Percentiles rank a stretch among this genome's conserved stretches.
These are phyloP conservation scores for Davidsoniella eucalypti DNA, from an alignment of 2,329 filamentous ascomycete genomes.

Conservation along the genomic window DNA sequence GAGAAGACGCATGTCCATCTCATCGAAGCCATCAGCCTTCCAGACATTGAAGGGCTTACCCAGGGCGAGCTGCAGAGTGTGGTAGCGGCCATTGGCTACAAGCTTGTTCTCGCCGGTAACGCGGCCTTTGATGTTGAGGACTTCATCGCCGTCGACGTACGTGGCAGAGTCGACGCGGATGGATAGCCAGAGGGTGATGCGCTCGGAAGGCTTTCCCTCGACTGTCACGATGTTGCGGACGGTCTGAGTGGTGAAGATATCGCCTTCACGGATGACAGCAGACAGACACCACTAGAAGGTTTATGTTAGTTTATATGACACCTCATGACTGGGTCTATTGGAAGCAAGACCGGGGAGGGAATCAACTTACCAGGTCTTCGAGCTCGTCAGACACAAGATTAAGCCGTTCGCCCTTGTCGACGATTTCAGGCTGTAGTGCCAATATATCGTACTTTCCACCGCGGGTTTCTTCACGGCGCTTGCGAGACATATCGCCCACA, in stretches of 20 bases:
- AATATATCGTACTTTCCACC: neutral
- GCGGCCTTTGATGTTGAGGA: constrained; percentile 38
- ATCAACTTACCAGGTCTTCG: constrained; percentile 28
- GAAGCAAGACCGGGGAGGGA: neutral
- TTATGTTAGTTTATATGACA: too few species aligned
- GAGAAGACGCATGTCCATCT: constrained; percentile 63
- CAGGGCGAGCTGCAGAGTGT: constrained; percentile 65
- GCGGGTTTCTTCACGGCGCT: neutral
- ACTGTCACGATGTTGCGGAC: constrained; percentile 38
- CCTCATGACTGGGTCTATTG: too few species aligned
- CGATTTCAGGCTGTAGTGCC: constrained; percentile 19
- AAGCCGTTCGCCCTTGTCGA: constrained; percentile 24
- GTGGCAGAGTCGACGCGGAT: constrained; percentile 40
- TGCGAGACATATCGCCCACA: too few species aligned
- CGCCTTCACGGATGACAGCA: constrained; percentile 38
- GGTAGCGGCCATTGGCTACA: constrained; percentile 37
- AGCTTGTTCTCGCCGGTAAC: constrained; percentile 36
- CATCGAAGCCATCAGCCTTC: constrained; percentile 78
- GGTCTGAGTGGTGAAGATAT: constrained; percentile 37
- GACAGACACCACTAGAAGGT: constrained; percentile 19
- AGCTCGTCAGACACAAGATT: constrained; percentile 28
- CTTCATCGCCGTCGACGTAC: constrained; percentile 39
- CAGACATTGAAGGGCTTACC: constrained; percentile 76
- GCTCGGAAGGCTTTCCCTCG: constrained; percentile 31
- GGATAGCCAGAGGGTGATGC: constrained; percentile 41